Evolutionary conservation across 208 protist species (phyloP).

Genomic region (Leishmania tropica): DNA sequence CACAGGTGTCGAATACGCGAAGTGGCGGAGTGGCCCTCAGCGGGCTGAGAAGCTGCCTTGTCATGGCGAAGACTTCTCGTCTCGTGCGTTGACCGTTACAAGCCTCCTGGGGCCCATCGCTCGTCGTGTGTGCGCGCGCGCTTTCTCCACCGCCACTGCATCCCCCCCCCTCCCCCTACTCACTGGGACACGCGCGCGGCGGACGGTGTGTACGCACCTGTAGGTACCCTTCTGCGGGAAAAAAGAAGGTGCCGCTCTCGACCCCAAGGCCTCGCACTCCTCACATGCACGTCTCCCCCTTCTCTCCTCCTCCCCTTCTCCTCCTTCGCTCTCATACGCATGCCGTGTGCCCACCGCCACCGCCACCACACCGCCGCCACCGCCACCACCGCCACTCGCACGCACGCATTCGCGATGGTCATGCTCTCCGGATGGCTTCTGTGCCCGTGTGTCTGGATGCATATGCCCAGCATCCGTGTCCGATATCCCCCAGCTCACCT

Average conservation of each 20-base stretch:
- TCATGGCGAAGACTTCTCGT: not conserved
- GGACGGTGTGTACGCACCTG: not conserved
- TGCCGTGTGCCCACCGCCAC: not conserved
- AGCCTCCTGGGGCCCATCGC: not conserved
- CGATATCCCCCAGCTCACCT: not conserved
- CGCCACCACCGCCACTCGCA: not conserved
- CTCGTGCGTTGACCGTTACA: not conserved
- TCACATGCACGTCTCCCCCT: not conserved
- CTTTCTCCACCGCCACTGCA: not conserved
- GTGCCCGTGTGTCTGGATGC: not conserved
- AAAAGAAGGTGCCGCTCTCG: not conserved
- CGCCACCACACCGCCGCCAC: too few species aligned
- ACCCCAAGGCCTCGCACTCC: not conserved
- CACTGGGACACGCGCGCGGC: not conserved
- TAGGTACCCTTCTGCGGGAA: too few species aligned
- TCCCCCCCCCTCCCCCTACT: not conserved
- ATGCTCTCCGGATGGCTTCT: too few species aligned
- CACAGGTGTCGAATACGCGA: not conserved
- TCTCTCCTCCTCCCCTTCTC: not conserved
- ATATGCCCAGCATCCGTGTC: not conserved
- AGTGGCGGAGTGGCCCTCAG: not conserved
- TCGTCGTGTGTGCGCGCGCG: not conserved
- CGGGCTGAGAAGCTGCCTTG: not conserved
- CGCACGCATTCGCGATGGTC: not conserved
- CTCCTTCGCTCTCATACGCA: not conserved